Evolutionary conservation across 2,329 filamentous ascomycete genomes (phyloP).

Genomic region (Coniochaeta ligniaria): DNA sequence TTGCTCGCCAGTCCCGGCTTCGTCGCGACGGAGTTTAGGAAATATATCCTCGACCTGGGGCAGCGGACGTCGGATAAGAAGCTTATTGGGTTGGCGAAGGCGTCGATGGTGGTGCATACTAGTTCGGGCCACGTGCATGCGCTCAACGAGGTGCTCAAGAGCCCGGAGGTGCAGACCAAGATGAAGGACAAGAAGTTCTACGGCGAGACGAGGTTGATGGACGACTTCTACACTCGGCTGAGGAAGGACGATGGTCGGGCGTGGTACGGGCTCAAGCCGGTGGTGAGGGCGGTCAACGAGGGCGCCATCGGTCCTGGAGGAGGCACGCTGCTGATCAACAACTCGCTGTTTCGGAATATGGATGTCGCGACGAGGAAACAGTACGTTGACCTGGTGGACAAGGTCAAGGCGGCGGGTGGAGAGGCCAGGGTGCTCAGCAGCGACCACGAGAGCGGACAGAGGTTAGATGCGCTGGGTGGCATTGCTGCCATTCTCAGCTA

Average conservation of each 20-base stretch:
- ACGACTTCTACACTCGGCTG: slow-evolving; percentile 71
- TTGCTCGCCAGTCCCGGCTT: slow-evolving; percentile 88
- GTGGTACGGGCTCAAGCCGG: slow-evolving; percentile 82
- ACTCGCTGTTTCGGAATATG: slow-evolving; percentile 78
- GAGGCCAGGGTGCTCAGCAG: slow-evolving; percentile 86
- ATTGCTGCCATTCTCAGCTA: slow-evolving; percentile 90
- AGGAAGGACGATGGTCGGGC: slow-evolving; percentile 80
- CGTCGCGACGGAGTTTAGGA: slow-evolving; percentile 71
- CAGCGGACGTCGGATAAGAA: slow-evolving; percentile 57
- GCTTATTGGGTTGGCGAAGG: slow-evolving; percentile 53
- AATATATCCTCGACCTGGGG: slow-evolving; percentile 59
- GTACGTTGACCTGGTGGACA: slow-evolving; percentile 82
- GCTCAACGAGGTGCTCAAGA: slow-evolving; percentile 79
- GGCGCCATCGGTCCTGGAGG: slow-evolving; percentile 85
- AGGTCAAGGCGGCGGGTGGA: slow-evolving; percentile 78
- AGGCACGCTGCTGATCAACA: slow-evolving; percentile 78
- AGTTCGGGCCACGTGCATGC: slow-evolving; percentile 82
- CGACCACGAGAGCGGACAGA: slow-evolving; percentile 86
- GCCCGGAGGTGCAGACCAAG: slow-evolving; percentile 66
- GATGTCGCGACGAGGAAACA: slow-evolving; percentile 68
- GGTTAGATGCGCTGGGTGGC: slow-evolving; percentile 75
- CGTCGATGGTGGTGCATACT: slow-evolving; percentile 71
- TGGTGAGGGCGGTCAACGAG: slow-evolving; percentile 74
- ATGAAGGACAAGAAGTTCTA: slow-evolving; percentile 85
- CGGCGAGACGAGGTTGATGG: slow-evolving; percentile 76